Conservation (phyloP, 495 filamentous ascomycete species). For the Penicillium arizonense region DNA sequence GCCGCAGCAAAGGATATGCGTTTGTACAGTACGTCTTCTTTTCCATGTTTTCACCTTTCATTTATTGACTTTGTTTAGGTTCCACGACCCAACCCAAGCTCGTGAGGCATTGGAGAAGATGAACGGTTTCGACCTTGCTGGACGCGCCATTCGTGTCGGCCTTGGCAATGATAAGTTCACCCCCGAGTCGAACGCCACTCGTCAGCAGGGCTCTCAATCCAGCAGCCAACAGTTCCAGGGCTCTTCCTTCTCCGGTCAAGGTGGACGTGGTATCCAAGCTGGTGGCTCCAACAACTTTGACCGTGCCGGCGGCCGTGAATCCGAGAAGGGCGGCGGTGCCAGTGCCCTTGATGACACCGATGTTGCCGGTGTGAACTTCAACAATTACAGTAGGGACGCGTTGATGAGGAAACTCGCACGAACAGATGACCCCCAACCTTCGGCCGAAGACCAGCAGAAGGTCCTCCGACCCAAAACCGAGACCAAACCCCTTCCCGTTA, state of each 20-base stretch:
- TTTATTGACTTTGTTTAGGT: slow-evolving; percentile 52
- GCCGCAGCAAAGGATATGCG: slow-evolving; percentile 91
- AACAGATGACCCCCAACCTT: slow-evolving; percentile 78
- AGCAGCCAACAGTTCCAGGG: slow-evolving; percentile 82
- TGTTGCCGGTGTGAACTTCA: slow-evolving; percentile 98
- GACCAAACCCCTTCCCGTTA: slow-evolving; percentile 75
- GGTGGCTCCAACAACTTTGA: slow-evolving; percentile 82
- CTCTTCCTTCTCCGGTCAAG: slow-evolving; percentile 89
- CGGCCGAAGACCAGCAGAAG: slow-evolving; percentile 64
- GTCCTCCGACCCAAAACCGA: slow-evolving; percentile 78
- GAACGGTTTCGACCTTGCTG: slow-evolving; percentile 99
- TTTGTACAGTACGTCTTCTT: slow-evolving; percentile 88
- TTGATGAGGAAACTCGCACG: slow-evolving; percentile 97
- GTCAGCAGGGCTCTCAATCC: slow-evolving; percentile 69
- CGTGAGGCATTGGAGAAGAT: slow-evolving; percentile 96
- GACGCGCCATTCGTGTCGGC: slow-evolving; percentile 95
- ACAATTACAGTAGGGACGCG: slow-evolving; percentile 95
- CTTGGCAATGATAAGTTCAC: slow-evolving; percentile 99
- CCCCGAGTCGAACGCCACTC: slow-evolving; percentile 91
- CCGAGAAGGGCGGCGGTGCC: slow-evolving; percentile 84
- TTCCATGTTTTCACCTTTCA: slow-evolving; percentile 1
- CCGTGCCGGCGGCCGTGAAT: slow-evolving; percentile 86
- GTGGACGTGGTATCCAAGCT: slow-evolving; percentile 83
- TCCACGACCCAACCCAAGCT: slow-evolving; percentile 86
- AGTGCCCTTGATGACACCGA: slow-evolving; percentile 98